Conservation (phyloP, 2,329 filamentous ascomycete genomes). For the Chaetomiaceae sp. region DNA sequence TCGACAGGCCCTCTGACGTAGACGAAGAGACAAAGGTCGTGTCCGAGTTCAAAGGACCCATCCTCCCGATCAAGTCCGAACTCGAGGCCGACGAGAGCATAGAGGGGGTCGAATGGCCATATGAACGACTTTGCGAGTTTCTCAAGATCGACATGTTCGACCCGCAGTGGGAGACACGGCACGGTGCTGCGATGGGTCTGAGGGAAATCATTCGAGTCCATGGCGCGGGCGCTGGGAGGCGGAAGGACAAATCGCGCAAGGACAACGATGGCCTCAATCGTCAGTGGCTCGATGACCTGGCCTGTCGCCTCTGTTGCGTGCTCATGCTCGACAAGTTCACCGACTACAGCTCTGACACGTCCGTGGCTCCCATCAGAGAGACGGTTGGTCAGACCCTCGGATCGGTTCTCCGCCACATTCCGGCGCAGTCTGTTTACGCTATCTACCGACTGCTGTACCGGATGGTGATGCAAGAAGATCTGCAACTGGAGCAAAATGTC, state of each 20-base stretch:
- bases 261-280: constrained; percentile 80
- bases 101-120: constrained; percentile 86
- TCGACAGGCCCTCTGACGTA: constrained; percentile 70
- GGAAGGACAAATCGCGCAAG: constrained; percentile 60
- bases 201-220: constrained; percentile 91
- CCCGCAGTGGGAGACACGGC: constrained; percentile 87
- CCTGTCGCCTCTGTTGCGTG: constrained; percentile 91
- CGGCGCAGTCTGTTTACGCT: constrained; percentile 71
- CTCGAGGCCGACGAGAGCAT: constrained; percentile 73
- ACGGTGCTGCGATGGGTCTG: constrained; percentile 92
- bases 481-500: constrained; percentile 66
- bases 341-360: constrained; percentile 96
- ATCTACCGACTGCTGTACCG: constrained; percentile 81
- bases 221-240: constrained; percentile 78
- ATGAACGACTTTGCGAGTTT: constrained; percentile 88
- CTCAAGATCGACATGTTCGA: constrained; percentile 93
- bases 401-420: constrained; percentile 79
- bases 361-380: constrained; percentile 92
- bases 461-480: constrained; percentile 86
- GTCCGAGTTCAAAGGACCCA: constrained; percentile 87
- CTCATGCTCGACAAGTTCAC: constrained; percentile 97
- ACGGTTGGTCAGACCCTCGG: constrained; percentile 92
- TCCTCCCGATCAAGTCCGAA: constrained; percentile 77
- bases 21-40: constrained; percentile 92
- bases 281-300: constrained; percentile 86